Conservation (phyloP, 768 basidiomycete species). For the Leccinum pellstonianum region DNA sequence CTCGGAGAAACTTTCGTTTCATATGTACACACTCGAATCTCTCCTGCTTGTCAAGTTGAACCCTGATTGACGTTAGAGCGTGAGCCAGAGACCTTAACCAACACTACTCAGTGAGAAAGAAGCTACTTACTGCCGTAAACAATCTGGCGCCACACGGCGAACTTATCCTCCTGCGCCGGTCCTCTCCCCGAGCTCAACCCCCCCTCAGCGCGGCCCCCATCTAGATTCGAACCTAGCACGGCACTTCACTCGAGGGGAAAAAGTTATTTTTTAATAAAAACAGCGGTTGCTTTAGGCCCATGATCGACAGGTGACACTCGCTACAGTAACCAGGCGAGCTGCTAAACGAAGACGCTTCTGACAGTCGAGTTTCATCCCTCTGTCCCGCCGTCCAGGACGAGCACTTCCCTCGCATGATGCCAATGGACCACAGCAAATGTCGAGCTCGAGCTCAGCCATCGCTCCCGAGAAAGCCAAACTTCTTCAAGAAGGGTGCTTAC, state of each 20-base stretch:
- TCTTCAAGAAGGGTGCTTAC: conserved; percentile 3
- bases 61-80: conserved; percentile 18
- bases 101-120: conserved; percentile 7
- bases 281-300: conserved; percentile 1
- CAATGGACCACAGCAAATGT: neutral
- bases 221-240: neutral
- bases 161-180: neutral
- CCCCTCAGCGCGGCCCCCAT: neutral
- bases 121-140: conserved; percentile 15
- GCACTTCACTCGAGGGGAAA: neutral
- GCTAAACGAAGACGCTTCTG: conserved; percentile 5
- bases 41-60: neutral
- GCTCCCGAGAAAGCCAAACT: neutral
- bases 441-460: neutral
- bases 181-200: neutral
- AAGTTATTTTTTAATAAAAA: neutral
- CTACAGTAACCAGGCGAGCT: conserved; percentile 1
- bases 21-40: neutral
- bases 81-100: conserved; percentile 5
- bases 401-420: neutral
- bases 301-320: conserved; percentile 9
- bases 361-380: conserved; percentile 2
- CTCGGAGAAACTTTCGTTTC: neutral
- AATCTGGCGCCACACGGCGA: conserved; percentile 21
- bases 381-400: conserved; percentile 6